Evolutionary conservation across 306 rosid species (phyloP), one percentile per base, ranked within the genome.

Genomic region (Aeschynomene evenia): DNA sequence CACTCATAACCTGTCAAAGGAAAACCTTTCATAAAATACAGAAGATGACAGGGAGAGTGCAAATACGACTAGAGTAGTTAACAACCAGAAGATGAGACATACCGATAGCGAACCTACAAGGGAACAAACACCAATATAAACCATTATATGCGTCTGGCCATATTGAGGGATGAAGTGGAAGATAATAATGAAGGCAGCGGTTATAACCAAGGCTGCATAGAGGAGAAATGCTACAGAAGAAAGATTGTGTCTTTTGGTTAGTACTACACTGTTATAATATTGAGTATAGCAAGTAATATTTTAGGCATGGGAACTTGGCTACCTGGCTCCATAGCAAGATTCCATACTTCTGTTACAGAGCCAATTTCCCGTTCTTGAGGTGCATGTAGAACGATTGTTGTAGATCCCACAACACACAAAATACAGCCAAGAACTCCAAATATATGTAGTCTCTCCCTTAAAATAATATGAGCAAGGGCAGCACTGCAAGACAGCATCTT

Each of bases 311-410:
- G 24, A 45, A 37, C 19, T 63, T 40, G 67, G 59, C 61, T 81
- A 95, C 99, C 99, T 74, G 97, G 99, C 48, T 95, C 99, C 99
- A 95, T 95, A 49, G 99, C 99, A 86, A 95, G 95, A 83, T 80
- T 92, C 99, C 99, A 95, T 31, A 95, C 99, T 87, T 95, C 92
- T 22, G 62, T 70, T 68, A 95, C 99, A 19, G 99, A 95, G 71
- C 87, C 91, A 76, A 95, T 95, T 81, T 63, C 85, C 58, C 91
- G 88, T 78, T 95, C 97, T 81, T 85, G 97, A 73, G 97, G 99
- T 60, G 99, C 99, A 80, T 95, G 99, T 33, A 95, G 80, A 80
- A 95, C 99, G 85, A 91, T 91, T 48, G 99, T 87, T 26, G 91
- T 95, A 37, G 99, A 95, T 64, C 99, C 99, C 85, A 95, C 99